A percentile compares a stretch with the other conserved stretches of the same genome.
Evolutionary conservation across 2,329 filamentous ascomycete genomes (phyloP).

Genomic region (Fusarium praegraminearum): DNA sequence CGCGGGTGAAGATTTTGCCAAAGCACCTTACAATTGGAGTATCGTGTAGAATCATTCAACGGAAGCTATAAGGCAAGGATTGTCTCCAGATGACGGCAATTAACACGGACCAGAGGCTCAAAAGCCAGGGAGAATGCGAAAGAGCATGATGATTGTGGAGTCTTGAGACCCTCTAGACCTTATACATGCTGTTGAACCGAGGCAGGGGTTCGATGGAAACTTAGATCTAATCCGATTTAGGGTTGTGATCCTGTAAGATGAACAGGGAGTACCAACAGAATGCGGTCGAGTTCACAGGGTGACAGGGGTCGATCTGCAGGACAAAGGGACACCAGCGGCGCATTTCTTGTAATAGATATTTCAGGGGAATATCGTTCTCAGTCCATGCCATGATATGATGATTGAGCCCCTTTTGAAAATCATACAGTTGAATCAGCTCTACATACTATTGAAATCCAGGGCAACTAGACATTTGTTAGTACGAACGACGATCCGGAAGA

Average conservation of each 20-base stretch:
- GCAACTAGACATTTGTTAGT: not conserved
- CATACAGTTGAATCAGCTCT: not conserved
- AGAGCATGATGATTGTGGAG: not conserved
- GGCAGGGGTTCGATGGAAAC: not conserved
- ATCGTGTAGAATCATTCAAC: not conserved
- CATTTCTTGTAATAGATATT: not conserved
- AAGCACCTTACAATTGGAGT: not conserved
- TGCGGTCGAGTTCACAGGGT: constrained; percentile 7
- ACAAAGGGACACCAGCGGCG: not conserved
- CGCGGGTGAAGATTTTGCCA: not conserved
- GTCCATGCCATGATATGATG: not conserved
- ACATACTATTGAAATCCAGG: not conserved
- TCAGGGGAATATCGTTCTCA: not conserved
- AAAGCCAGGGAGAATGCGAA: not conserved
- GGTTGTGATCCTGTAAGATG: not conserved
- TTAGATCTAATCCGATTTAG: constrained; percentile 37
- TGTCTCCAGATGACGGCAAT: not conserved
- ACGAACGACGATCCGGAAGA: constrained; percentile 7
- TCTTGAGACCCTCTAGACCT: not conserved
- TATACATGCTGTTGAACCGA: constrained; percentile 1
- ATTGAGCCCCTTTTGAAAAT: not conserved
- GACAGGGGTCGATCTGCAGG: not conserved
- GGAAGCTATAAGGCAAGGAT: not conserved
- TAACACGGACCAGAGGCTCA: not conserved
- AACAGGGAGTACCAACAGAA: constrained; percentile 1